Conservation (phyloP, 2,329 filamentous ascomycete genomes). For the Incumbomyces delicatus region DNA sequence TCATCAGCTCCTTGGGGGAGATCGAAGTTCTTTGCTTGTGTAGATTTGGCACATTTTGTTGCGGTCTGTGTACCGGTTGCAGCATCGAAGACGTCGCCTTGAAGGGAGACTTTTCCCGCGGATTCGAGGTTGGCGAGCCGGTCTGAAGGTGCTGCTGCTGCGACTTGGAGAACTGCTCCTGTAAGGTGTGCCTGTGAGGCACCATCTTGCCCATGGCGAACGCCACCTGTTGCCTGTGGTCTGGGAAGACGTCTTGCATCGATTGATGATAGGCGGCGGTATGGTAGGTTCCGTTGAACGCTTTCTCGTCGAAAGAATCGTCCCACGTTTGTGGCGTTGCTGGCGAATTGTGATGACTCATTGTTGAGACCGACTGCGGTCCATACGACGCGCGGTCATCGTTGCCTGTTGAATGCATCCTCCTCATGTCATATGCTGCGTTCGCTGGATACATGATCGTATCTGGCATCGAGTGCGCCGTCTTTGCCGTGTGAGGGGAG, state of each 20-base stretch:
- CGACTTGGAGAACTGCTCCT: conserved; percentile 66
- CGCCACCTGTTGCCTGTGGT: conserved; percentile 38
- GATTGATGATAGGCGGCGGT: conserved; percentile 32
- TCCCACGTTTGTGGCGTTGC: conserved; percentile 46
- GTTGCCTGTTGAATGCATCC: conserved; percentile 43
- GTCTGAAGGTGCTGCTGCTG: conserved; percentile 61
- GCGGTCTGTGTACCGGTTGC: conserved; percentile 31
- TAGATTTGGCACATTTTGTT: conserved; percentile 30
- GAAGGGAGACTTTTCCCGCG: conserved; percentile 72
- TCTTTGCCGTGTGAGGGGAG: conserved; percentile 29
- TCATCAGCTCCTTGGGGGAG: conserved; percentile 80
- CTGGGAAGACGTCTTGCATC: conserved; percentile 52
- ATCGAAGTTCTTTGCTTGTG: conserved; percentile 64
- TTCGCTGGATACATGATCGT: conserved; percentile 26
- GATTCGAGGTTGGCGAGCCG: conserved; percentile 43
- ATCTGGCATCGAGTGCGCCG: conserved; percentile 44
- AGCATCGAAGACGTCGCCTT: conserved; percentile 56
- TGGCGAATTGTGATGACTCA: conserved; percentile 48
- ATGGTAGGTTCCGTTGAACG: conserved; percentile 38
- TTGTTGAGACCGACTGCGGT: conserved; percentile 50
- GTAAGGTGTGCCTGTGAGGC: conserved; percentile 55
- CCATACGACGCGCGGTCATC: conserved; percentile 44
- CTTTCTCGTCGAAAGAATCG: conserved; percentile 1
- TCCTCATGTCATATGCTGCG: conserved; percentile 39
- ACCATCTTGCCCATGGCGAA: conserved; percentile 30